A percentile compares a stretch with the other conserved stretches of the same genome.
Conservation (phyloP, 331 rosid genomes). For the Spiraea crenata region DNA sequence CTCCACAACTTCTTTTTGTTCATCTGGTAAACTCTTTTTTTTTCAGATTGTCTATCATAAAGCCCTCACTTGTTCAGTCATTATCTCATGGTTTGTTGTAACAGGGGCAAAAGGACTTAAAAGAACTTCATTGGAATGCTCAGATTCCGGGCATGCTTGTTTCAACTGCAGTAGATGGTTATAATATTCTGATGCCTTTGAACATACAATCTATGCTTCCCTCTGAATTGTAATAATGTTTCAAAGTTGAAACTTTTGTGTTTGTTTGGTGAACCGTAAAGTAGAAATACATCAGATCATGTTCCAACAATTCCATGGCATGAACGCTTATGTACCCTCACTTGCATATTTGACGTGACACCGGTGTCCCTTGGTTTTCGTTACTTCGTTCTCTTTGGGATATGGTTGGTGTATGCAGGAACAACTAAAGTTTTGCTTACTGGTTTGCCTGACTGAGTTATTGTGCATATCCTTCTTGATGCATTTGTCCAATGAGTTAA, state of each 20-base stretch:
- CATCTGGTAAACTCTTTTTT: conserved; percentile 62
- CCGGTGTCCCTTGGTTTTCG: not conserved
- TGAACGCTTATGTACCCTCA: not conserved
- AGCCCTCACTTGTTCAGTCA: not conserved
- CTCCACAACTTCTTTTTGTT: conserved; percentile 88
- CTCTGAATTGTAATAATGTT: conserved; percentile 56
- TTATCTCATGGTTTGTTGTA: not conserved
- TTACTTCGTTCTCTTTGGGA: not conserved
- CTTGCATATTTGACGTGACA: not conserved
- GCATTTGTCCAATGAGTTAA: not conserved
- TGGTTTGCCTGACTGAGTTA: not conserved
- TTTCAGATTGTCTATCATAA: not conserved
- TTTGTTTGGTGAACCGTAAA: not conserved
- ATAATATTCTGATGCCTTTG: conserved; percentile 90
- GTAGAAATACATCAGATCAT: not conserved
- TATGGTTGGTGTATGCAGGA: not conserved
- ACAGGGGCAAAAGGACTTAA: conserved; percentile 91
- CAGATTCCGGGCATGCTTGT: conserved; percentile 97
- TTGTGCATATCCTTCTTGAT: not conserved
- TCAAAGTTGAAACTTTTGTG: conserved; percentile 17
- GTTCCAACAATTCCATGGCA: not conserved
- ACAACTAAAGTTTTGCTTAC: not conserved
- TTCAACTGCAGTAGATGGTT: conserved; percentile 89
- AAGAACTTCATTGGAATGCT: conserved; percentile 92
- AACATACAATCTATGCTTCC: conserved; percentile 81